Base-by-base conservation (phyloP, 768 basidiomycete genomes). In the Mrakia blollopis region DNA sequence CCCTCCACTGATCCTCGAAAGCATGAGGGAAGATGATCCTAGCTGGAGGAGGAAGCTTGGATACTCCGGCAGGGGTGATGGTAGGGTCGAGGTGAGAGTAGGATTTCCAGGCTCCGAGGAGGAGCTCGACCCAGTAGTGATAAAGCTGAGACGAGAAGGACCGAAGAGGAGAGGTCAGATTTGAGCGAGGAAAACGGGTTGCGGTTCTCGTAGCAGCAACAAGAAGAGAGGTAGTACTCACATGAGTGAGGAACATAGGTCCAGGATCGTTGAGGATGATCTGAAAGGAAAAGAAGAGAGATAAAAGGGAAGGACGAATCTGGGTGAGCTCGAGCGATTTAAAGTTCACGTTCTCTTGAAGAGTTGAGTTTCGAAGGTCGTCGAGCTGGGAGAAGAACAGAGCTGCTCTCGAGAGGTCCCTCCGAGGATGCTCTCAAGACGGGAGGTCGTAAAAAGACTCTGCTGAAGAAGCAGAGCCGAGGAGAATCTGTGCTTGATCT, bases 241-340 rank as follows among this genome's bases (percentile, higher is more conserved):
- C 57, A n/a, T 57, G 57, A 10, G 57, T 57, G 25, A 57, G 57
- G 28, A 57, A 57, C 57, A 65, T 65, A 35, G 63, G 63, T 65
- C 30, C 63, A 30, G 37, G 63, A 65, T 65, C 32, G 63, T 35
- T 65, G 63, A 32, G 63, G 32, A 35, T 65, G 37, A 65, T 39
- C 63, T 65, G 37, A 25, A 65, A 18, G 18, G 44, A 44, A 14
- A 11, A 14, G 44, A 44, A 44, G 14, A 10, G 25, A 23, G 2
- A 35, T 28, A 28, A 57, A 57, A 28, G 57, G 57, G 57, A 57
- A n/a, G 52, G 52, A 57, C 23, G 57, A 28, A 25, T 25, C 23
- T 28, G 57, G 23, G 57, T 57, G 57, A 57, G 57, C 57, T 57
- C 57, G 8, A 9, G 47, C 54, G 9, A 28, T 13, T 57, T 25